Base-by-base conservation (phyloP, 306 rosid species). In the Gastrolobium bilobum region DNA sequence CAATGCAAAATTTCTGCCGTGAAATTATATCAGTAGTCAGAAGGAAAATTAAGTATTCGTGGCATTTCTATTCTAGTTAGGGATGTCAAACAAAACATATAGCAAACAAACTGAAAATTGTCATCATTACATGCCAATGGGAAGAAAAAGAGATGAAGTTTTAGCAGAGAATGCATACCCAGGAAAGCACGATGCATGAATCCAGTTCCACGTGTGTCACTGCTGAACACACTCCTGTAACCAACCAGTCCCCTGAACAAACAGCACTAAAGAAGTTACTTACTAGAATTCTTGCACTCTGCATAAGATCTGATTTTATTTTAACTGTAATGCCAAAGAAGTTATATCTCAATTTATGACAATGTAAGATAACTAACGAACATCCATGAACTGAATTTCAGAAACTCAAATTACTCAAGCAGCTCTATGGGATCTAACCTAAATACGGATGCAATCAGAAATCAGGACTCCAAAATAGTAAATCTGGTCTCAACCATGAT, bases 201-300 rank as follows among this genome's bases (percentile, higher is more conserved):
- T 71, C 99, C 99, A 85, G 96, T 90, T 89, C 99, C 99, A 68
- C 99, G 99, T 35, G 98, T 93, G 80, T 91, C 98, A n/a, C 94
- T 93, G 87, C 97, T 91, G 82, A 95, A 95, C 84, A 95, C 98
- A 35, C 99, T 95, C 82, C 98, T 90, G 85, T 95, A 95, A 78
- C 99, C 97, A 86, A 95, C 99, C 68, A 95, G 82, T 72, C 99
- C 99, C 96, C 99, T 95, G 94, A 82, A 81, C 77, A 83, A 80
- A 77, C 65, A 75, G 4, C 13, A 71, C n/a, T 7, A 15, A 73
- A 38, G 33, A 61, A 82, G 78, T 77, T 44, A 78, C 35, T 37
- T 8, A 46, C 47, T 48, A 77, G 26, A 72, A 46, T 46, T 67
- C 44, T 52, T 14, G 65, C 65, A 68, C n/a, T 3, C 64, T 76